Conservation (phyloP, 2,329 filamentous ascomycete genomes). For the Aspergillus fischeri region DNA sequence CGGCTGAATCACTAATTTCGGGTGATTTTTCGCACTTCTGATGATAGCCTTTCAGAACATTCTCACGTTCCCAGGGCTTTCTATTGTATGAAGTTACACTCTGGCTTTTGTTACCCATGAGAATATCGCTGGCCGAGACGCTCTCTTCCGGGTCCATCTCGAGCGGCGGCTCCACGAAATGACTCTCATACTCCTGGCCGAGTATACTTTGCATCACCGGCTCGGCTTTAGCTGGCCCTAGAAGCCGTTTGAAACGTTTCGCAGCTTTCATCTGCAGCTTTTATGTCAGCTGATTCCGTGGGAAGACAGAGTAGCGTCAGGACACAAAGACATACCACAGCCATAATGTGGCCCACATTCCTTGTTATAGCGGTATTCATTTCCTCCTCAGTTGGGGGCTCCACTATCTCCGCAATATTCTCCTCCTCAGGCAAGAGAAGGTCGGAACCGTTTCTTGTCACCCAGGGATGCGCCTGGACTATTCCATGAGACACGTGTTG, state of each 20-base stretch:
- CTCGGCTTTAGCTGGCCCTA: slow-evolving; percentile 53
- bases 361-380: slow-evolving; percentile 85
- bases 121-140: slow-evolving; percentile 19
- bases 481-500: slow-evolving; percentile 5
- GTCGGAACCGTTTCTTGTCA: slow-evolving; percentile 75
- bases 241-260: slow-evolving; percentile 75
- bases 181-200: slow-evolving; percentile 49
- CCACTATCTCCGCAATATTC: slow-evolving; percentile 76
- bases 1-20: slow-evolving; percentile 13
- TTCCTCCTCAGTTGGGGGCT: slow-evolving; percentile 83
- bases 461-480: slow-evolving; percentile 80
- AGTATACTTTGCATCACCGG: slow-evolving; percentile 56
- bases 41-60: slow-evolving; percentile 54
- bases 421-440: slow-evolving; percentile 75
- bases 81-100: slow-evolving; percentile 49
- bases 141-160: slow-evolving; percentile 44
- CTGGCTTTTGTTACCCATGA: slow-evolving; percentile 15
- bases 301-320: background rate
- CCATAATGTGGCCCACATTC: slow-evolving; percentile 81
- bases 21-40: slow-evolving; percentile 16
- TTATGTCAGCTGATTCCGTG: slow-evolving; percentile 2
- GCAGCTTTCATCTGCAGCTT: slow-evolving; percentile 75
- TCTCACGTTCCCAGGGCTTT: slow-evolving; percentile 44
- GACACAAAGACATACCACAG: slow-evolving; percentile 56
- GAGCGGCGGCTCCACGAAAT: slow-evolving; percentile 56